Base-by-base conservation (phyloP, 345 rosid species). In the Melaleuca quinquenervia region DNA sequence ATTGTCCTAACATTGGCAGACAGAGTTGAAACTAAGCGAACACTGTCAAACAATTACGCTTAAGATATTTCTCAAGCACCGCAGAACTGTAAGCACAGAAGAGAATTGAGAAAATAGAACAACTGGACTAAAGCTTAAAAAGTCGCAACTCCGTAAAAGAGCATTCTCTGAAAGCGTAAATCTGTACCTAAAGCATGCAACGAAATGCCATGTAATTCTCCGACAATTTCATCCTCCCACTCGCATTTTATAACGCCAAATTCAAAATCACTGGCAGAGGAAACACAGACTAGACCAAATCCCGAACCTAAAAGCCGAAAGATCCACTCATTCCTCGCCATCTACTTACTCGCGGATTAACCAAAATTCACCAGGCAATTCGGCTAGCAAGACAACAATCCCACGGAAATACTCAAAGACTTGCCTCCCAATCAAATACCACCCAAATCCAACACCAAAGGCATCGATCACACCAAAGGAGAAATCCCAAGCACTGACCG, bases 401-500 rank as follows among this genome's bases (percentile, higher is more conserved):
- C 53, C 29, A 18, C 50, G 55, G 55, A 86, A 83, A 80, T 83
- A 29, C 70, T 36, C 56, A 83, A 85, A 52, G 45, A 64, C 45
- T 56, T 56, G 60, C 82, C 55, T 82, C 58, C 89, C 50, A 78
- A 82, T 64, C 45, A 29, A 64, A 32, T 32, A 64, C 76, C 76
- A 83, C 51, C 29, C 87, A 58, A 55, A 56, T 76, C 55, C 76
- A 88, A 50, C 49, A 60, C 51, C 49, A 76, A 52, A 85, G 56
- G 22, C 26, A 64, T 32, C 78, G 45, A 64, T 64, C 78, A 20
- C 48, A 51, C 60, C 86, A 49, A 32, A 85, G 76, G 29, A n/a
- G 16, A 54, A 48, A 75, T 45, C 18, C 10, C 26, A 80, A 85
- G 44, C 85, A 86, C 99, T 85, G 13, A 96, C 99, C 89, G 98